phyloP scores from a whole-genome alignment of 768 basidiomycete species.

The Coprinopsis sp. region DNA sequence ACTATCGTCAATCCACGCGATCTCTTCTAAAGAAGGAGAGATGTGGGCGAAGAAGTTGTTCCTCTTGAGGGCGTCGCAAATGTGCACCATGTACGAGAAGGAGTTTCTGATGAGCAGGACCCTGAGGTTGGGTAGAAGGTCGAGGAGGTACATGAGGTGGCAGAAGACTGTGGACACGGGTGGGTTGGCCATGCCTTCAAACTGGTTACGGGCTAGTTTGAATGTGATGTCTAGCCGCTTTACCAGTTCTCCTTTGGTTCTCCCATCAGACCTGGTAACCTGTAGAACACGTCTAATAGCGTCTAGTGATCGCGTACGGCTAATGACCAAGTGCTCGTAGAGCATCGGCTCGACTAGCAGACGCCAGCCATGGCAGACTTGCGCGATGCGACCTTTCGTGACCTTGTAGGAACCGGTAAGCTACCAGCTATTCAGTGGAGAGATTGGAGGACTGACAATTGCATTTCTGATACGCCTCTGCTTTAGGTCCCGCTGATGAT shows the following conservation, averaged over 20 bases:
- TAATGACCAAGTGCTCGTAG: background rate
- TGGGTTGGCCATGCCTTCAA: too few species aligned
- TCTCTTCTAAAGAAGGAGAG: background rate
- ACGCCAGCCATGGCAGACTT: background rate
- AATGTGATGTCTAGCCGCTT: slow-evolving; percentile 1
- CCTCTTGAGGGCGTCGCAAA: background rate
- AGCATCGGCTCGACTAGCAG: background rate
- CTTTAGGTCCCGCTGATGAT: background rate
- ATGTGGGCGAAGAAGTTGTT: background rate
- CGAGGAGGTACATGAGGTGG: background rate
- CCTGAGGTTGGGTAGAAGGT: background rate
- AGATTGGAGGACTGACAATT: background rate
- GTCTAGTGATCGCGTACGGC: background rate
- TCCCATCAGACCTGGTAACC: background rate
- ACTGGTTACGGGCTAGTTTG: background rate
- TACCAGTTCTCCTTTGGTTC: background rate
- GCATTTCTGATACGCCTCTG: background rate
- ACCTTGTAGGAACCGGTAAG: background rate
- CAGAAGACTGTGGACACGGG: background rate
- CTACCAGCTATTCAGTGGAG: background rate
- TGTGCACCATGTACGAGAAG: background rate
- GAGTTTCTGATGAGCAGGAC: background rate
- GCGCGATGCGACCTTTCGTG: background rate
- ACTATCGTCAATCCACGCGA: background rate
- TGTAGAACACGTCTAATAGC: background rate